Evolutionary conservation across 2,329 filamentous ascomycete species (phyloP).

Genomic region (Aureobasidium sp.): DNA sequence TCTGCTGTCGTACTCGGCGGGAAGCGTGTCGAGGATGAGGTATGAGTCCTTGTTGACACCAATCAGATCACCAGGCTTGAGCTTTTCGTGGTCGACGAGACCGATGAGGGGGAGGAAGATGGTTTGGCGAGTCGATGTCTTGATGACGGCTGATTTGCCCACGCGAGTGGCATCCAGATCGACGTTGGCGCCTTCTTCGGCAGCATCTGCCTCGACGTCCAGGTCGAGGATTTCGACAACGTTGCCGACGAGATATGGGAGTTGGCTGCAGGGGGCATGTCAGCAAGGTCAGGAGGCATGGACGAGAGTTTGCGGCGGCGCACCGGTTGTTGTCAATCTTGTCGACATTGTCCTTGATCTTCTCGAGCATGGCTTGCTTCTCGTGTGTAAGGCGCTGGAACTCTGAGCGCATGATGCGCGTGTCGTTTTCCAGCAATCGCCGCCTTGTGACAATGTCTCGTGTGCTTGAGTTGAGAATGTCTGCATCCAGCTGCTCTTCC

Average conservation of each 20-base stretch:
- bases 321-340: slow-evolving; percentile 99
- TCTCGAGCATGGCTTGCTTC: slow-evolving; percentile 92
- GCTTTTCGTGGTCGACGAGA: slow-evolving; percentile 86
- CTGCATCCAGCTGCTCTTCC: slow-evolving; percentile 81
- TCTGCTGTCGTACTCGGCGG: slow-evolving; percentile 95
- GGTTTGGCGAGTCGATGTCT: slow-evolving; percentile 95
- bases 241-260: slow-evolving; percentile 96
- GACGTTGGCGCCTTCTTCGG: slow-evolving; percentile 97
- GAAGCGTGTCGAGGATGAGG: slow-evolving; percentile 89
- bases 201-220: slow-evolving; percentile 90
- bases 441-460: slow-evolving; percentile 88
- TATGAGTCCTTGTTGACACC: slow-evolving; percentile 99
- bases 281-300: neutral
- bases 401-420: slow-evolving; percentile 97
- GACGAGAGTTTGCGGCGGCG: slow-evolving; percentile 26
- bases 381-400: slow-evolving; percentile 90
- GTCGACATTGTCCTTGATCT: slow-evolving; percentile 98
- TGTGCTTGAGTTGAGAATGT: slow-evolving; percentile 88
- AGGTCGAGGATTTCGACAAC: slow-evolving; percentile 96
- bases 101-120: slow-evolving; percentile 98
- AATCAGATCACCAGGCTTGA: slow-evolving; percentile 94
- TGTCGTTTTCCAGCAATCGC: slow-evolving; percentile 92
- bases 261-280: slow-evolving; percentile 56
- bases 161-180: slow-evolving; percentile 94
- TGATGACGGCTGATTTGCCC: slow-evolving; percentile 98